phyloP scores from a whole-genome alignment of 108 stramenopile species.

The Nitzschia sp. region DNA sequence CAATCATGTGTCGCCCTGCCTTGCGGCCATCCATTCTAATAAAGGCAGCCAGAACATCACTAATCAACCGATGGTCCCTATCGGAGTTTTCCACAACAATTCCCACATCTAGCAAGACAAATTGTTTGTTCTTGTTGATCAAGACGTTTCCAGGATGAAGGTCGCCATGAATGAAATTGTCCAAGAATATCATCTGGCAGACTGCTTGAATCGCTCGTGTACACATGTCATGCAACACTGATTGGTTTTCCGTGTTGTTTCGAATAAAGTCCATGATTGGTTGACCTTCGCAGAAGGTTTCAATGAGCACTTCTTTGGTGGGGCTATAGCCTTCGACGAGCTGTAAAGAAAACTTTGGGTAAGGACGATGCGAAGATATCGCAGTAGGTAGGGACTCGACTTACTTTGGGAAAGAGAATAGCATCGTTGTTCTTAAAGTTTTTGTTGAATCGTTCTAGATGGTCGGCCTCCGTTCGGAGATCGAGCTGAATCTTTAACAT shows the following conservation, averaged over 20 bases:
- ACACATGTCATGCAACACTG: slow-evolving; percentile 42
- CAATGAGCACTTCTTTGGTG: slow-evolving; percentile 42
- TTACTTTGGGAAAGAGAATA: slow-evolving; percentile 47
- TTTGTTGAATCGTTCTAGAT: slow-evolving; percentile 48
- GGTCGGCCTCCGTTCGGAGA: slow-evolving; percentile 46
- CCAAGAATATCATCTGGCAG: slow-evolving; percentile 77
- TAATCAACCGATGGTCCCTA: slow-evolving; percentile 52
- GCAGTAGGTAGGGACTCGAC: neutral
- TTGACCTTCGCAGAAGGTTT: slow-evolving; percentile 47
- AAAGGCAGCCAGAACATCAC: slow-evolving; percentile 53
- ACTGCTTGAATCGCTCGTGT: slow-evolving; percentile 45
- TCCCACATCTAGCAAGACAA: slow-evolving; percentile 67
- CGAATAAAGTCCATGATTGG: slow-evolving; percentile 53
- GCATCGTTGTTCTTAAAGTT: slow-evolving; percentile 36
- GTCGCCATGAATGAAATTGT: slow-evolving; percentile 67
- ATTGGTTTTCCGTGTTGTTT: slow-evolving; percentile 32
- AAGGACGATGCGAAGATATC: too few relatives aligned
- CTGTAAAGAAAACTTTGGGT: too few relatives aligned
- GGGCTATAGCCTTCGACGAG: slow-evolving; percentile 34
- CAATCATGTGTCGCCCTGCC: slow-evolving; percentile 51
- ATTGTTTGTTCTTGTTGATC: slow-evolving; percentile 12
- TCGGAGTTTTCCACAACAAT: slow-evolving; percentile 54
- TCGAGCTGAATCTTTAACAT: slow-evolving; percentile 53
- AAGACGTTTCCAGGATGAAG: slow-evolving; percentile 61
- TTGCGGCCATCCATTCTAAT: slow-evolving; percentile 48